A percentile compares a stretch with the other conserved stretches of the same genome.
Conservation (phyloP, 768 basidiomycete genomes). For the Leccinum barrowsii region DNA sequence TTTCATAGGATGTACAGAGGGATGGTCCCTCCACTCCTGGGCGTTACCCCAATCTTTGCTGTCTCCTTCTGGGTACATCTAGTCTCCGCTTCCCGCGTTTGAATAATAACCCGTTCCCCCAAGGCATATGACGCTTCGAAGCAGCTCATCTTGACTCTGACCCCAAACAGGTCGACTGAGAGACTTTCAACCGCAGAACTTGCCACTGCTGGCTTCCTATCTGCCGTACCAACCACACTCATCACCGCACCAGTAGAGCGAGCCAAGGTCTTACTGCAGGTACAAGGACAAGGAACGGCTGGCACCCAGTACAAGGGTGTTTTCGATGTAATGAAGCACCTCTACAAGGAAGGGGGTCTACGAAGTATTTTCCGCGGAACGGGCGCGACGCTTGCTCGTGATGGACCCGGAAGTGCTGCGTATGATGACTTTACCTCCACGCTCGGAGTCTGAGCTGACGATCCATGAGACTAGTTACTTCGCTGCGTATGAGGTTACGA, state of each 20-base stretch:
- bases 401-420: slow-evolving; percentile 96
- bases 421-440: slow-evolving; percentile 40
- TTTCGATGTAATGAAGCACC: slow-evolving; percentile 80
- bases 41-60: slow-evolving; percentile 97
- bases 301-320: slow-evolving; percentile 84
- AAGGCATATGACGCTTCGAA: slow-evolving; percentile 95
- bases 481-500: slow-evolving; percentile 93
- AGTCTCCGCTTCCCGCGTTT: not conserved
- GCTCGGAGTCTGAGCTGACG: slow-evolving; percentile 6
- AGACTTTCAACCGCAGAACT: slow-evolving; percentile 73
- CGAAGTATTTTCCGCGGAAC: slow-evolving; percentile 91
- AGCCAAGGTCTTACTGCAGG: slow-evolving; percentile 94
- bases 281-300: slow-evolving; percentile 82
- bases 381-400: slow-evolving; percentile 87
- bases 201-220: slow-evolving; percentile 90
- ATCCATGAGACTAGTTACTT: slow-evolving; percentile 65
- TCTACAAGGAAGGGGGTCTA: slow-evolving; percentile 93
- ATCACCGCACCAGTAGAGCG: slow-evolving; percentile 96
- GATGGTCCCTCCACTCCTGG: slow-evolving; percentile 88
- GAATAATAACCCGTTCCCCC: slow-evolving; percentile 9
- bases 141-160: slow-evolving; percentile 69
- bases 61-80: slow-evolving; percentile 88
- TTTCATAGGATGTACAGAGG: slow-evolving; percentile 75
- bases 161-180: slow-evolving; percentile 70
- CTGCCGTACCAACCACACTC: slow-evolving; percentile 87